Conservation (phyloP, 495 filamentous ascomycete genomes). For the Podospora anserina region DNA sequence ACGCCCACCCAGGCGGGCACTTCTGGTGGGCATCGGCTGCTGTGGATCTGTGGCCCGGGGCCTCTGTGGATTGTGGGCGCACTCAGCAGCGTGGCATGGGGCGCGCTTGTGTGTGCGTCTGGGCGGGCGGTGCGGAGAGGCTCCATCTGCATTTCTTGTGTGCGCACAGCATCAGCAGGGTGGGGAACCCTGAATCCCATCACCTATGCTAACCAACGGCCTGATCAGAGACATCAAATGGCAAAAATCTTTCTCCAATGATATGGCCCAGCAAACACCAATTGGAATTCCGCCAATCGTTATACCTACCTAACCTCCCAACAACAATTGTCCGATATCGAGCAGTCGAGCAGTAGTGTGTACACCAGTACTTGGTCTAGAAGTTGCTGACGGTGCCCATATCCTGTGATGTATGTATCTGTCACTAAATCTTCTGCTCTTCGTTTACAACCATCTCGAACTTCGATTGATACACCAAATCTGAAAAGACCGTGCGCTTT, state of each 20-base stretch:
- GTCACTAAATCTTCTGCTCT: too few species aligned
- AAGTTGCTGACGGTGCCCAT: too few species aligned
- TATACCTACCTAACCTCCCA: background rate
- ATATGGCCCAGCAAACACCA: background rate
- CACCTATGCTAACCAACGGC: too few species aligned
- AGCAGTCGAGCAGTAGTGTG: too few species aligned
- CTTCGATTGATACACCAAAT: too few species aligned
- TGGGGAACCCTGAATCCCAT: background rate
- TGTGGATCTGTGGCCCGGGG: constrained; percentile 13
- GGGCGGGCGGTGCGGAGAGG: background rate
- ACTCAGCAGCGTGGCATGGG: background rate
- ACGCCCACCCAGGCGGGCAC: constrained; percentile 1
- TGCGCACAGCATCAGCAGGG: background rate
- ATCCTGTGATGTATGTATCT: too few species aligned
- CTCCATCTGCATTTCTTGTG: background rate
- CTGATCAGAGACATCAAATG: background rate
- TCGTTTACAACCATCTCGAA: too few species aligned
- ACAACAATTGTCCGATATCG: background rate
- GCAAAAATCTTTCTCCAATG: background rate
- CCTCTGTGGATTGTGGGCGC: background rate
- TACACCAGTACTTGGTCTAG: too few species aligned
- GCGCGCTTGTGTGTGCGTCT: background rate
- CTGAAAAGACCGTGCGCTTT: too few species aligned
- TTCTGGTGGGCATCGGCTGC: constrained; percentile 4
- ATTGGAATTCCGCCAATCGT: background rate